Percentiles rank a stretch among this genome's conserved stretches.
These are phyloP conservation scores for Nakazawaea wickerhamii DNA, from an alignment of 805 yeast species.

Conservation along the genomic window DNA sequence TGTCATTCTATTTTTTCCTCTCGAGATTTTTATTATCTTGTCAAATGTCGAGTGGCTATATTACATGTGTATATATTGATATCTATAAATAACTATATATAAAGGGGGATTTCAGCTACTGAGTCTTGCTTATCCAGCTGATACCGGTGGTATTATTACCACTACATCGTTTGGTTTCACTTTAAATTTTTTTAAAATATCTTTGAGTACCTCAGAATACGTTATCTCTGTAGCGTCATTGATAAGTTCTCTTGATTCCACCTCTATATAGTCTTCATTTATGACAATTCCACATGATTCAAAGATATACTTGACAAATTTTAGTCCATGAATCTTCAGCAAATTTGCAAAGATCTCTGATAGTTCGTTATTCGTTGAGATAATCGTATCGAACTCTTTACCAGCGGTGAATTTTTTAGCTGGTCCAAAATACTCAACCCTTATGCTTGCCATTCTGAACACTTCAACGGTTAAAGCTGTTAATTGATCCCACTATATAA, in stretches of 20 bases:
- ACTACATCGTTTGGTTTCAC: conserved; percentile 19
- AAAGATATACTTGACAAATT: conserved; percentile 19
- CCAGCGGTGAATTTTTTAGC: conserved; percentile 23
- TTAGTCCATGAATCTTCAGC: conserved; percentile 14
- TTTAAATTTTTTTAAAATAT: conserved; percentile 1
- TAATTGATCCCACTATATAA: too few relatives aligned
- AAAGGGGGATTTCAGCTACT: too few relatives aligned
- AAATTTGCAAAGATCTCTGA: neutral
- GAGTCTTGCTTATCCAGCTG: conserved; percentile 20
- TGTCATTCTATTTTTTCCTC: neutral
- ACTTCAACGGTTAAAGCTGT: too few relatives aligned
- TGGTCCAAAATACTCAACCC: conserved; percentile 27
- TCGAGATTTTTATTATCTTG: too few relatives aligned
- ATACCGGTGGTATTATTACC: conserved; percentile 27
- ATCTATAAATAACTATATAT: too few relatives aligned
- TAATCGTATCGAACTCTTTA: conserved; percentile 14
- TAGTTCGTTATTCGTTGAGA: neutral
- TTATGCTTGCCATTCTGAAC: conserved; percentile 12
- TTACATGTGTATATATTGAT: too few relatives aligned
- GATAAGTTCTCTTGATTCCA: conserved; percentile 14
- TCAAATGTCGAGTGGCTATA: too few relatives aligned
- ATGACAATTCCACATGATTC: conserved; percentile 23
- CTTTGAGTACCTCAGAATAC: neutral
- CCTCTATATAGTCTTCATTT: conserved; percentile 23
- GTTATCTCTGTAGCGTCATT: neutral